These are phyloP conservation scores for Sporothrix humicola DNA, from an alignment of 2,329 filamentous ascomycete genomes.

Conservation along the genomic window DNA sequence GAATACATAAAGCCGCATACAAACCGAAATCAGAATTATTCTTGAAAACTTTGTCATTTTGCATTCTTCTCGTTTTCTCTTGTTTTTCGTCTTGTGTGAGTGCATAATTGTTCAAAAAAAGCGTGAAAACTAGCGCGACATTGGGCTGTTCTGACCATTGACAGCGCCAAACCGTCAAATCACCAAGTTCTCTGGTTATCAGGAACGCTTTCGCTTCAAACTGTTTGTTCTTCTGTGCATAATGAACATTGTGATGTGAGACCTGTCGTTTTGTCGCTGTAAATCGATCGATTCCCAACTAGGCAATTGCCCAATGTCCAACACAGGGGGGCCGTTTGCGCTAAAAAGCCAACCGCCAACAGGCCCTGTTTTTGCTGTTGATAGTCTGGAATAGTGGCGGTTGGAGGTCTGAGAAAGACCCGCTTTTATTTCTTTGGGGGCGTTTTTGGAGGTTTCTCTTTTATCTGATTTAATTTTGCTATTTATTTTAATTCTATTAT, in stretches of 20 bases:
- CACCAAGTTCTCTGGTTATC: not conserved
- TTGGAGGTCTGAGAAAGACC: constrained; percentile 1
- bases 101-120: not conserved
- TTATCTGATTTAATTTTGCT: constrained; percentile 23
- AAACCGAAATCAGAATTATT: not conserved
- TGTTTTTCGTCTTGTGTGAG: not conserved
- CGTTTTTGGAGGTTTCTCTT: not conserved
- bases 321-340: constrained; percentile 3
- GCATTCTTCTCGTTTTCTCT: not conserved
- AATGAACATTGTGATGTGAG: not conserved
- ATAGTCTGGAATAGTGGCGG: not conserved
- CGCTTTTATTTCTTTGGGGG: not conserved
- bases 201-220: not conserved
- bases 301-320: not conserved
- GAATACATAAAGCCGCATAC: not conserved
- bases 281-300: constrained; percentile 7
- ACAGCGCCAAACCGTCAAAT: not conserved
- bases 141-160: not conserved
- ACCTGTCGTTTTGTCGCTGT: not conserved
- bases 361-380: not conserved
- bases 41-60: not conserved
- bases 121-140: not conserved
- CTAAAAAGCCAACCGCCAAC: not conserved
- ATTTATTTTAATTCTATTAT: not conserved
- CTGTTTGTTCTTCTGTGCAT: not conserved